Conservation (phyloP, 768 basidiomycete genomes). For the Naganishia kalamii region DNA sequence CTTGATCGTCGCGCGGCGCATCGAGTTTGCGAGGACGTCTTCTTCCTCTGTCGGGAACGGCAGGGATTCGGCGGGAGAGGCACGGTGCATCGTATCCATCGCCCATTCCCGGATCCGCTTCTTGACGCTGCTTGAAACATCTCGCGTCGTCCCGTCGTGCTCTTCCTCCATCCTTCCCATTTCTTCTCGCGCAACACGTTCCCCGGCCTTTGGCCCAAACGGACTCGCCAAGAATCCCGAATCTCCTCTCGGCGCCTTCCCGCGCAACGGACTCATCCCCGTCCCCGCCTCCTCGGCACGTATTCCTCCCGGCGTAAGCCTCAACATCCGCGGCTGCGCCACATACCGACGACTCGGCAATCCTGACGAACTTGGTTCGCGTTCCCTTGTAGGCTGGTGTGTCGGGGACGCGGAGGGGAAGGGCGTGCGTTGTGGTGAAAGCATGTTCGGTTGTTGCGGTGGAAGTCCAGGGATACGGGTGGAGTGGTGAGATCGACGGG, state of each 20-base stretch:
- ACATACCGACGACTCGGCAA: constrained; percentile 4
- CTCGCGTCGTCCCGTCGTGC: neutral
- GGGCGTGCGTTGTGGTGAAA: too few species aligned
- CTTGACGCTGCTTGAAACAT: neutral
- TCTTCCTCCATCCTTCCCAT: constrained; percentile 5
- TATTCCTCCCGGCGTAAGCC: neutral
- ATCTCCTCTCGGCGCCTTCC: neutral
- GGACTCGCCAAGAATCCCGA: too few species aligned
- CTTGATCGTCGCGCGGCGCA: neutral
- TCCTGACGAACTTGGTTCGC: neutral
- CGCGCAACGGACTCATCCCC: too few species aligned
- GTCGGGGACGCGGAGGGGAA: too few species aligned
- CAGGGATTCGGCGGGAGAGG: neutral
- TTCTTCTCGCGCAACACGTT: neutral
- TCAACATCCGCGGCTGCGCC: neutral
- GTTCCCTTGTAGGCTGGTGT: neutral
- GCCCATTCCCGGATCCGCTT: constrained; percentile 9
- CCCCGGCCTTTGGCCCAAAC: too few species aligned
- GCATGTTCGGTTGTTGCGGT: too few species aligned
- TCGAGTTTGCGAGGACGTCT: neutral
- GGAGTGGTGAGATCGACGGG: neutral
- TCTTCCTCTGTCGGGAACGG: neutral
- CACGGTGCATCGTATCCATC: constrained; percentile 12
- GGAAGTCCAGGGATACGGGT: too few species aligned
- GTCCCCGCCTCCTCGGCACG: too few species aligned